phyloP scores from a whole-genome alignment of 2,329 filamentous ascomycete genomes.

The Sclerotinia nivalis region DNA sequence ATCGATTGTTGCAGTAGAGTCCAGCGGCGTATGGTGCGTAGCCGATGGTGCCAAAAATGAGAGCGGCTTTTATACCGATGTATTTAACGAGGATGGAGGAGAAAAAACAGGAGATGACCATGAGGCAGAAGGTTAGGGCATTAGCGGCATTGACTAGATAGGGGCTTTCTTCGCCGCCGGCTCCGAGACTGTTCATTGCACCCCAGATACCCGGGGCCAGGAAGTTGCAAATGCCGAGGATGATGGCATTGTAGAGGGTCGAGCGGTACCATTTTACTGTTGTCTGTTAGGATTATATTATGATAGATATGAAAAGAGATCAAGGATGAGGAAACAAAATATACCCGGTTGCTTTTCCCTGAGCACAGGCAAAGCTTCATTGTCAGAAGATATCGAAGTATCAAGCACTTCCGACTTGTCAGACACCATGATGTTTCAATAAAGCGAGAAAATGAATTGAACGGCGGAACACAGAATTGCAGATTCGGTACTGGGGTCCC shows the following conservation, averaged over 20 bases:
- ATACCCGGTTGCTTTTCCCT: constrained; percentile 28
- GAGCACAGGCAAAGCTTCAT: constrained; percentile 28
- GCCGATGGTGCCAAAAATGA: constrained; percentile 72
- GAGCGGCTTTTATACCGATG: constrained; percentile 68
- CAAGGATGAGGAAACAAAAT: not conserved
- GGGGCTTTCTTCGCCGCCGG: constrained; percentile 64
- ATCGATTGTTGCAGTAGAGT: constrained; percentile 71
- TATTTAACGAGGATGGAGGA: constrained; percentile 63
- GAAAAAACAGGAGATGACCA: constrained; percentile 70
- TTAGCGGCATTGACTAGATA: constrained; percentile 68
- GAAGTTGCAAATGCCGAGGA: constrained; percentile 71
- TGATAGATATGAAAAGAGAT: not conserved
- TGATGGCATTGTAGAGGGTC: constrained; percentile 70
- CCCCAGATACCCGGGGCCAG: constrained; percentile 71
- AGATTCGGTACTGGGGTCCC: not conserved
- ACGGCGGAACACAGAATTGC: not conserved
- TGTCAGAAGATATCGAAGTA: constrained; percentile 27
- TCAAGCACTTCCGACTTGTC: constrained; percentile 23
- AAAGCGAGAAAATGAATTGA: not conserved
- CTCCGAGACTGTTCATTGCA: constrained; percentile 72
- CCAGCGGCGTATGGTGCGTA: constrained; percentile 72
- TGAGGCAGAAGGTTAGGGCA: constrained; percentile 69
- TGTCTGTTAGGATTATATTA: not conserved
- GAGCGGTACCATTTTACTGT: constrained; percentile 64
- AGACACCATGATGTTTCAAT: not conserved